Evolutionary conservation across 1,284 basidiomycete genomes (phyloP), one percentile per base, ranked within the genome.

Genomic region (Marasmius tenuissimus): DNA sequence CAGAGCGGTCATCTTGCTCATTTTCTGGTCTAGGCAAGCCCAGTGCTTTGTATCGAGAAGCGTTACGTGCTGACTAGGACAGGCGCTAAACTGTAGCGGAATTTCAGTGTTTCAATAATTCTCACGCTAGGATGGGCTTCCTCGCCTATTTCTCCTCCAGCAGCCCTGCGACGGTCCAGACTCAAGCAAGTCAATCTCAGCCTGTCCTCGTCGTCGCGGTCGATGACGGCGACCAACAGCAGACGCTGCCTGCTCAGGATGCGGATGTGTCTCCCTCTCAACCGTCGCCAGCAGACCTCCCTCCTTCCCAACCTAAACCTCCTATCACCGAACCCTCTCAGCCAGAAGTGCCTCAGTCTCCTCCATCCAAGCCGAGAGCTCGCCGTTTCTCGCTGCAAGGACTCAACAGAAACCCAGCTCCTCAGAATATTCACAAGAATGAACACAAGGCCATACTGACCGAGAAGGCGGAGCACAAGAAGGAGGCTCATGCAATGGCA

Each of bases 391-490:
- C 69, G 7, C 65, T 71, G 53, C 67, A 66, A n/a, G 20, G 62
- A 14, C 65, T 70, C 56, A 63, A 61, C 39, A 35, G 57, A 54
- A 63, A 71, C 51, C 75, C 76, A 63, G 69, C 79, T 57, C 70
- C 62, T 59, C 22, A 54, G 38, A 58, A 69, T 38, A 69, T 72
- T 16, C 75, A 73, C 63, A 81, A 79, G 62, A 57, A 69, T 42
- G 69, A 72, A n/a, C 75, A 73, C 63, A 81, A 79, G 63, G 70
- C 71, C 16, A 65, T 70, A 5, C 67, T 81, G 37, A 71, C 79
- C 57, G 64, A 75, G 47, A 66, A 68, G 49, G 70, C 77, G 59
- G 75, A 83, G 61, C 75, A 80, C 60, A 73, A 75, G 61, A 81
- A 76, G 72, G 78, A 77, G 62, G 66, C 67, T 12, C 70, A 71